Evolutionary conservation across 208 protist genomes (phyloP), one percentile per base, ranked within the genome.

Genomic region (Plasmodiophora brassicae): DNA sequence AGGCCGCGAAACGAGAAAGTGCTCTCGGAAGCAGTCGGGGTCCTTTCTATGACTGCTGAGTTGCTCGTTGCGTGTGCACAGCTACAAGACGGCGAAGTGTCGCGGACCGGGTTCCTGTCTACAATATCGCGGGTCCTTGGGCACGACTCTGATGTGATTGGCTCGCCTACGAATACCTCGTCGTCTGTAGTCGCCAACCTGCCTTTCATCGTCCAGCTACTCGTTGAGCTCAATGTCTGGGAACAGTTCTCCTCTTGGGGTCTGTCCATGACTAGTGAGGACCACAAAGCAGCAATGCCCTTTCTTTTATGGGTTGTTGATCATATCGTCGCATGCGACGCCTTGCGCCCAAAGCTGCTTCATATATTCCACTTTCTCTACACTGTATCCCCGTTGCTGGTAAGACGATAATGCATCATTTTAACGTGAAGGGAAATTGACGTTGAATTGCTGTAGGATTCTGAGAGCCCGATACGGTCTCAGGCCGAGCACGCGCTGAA

Each of bases 211-310:
- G 41, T 78, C 10, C 5, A 32, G 41, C n/a, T 78, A 38, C 65
- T 78, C 32, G 20, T 78, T 78, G 41, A 32, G n/a, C n/a, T 78
- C 32, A 5, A 32, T 44, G 41, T 78, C 65, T n/a, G 32, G 10
- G 65, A 78, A 5, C 65, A 78, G 65, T 78, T 78, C n/a, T 14
- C 41, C 5, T 5, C 5, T 5, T 78, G 65, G 65, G 65, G 65
- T 38, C 10, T 44, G n/a, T 78, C 65, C 32, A 78, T 78, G 65
- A 36, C 41, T 5, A 78, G 65, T 38, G 65, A 78, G 41, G 65
- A 78, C n/a, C 65, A 78, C n/a, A 78, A 78, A 78, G 65, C 65
- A 5, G 5, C 65, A 32, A 78, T 78, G 65, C 14, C 41, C n/a
- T 32, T 78, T 5, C 65, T 78, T 78, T 32, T 78, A 5, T 78